phyloP scores from a whole-genome alignment of 2,329 filamentous ascomycete genomes.

The Penicillium sp. region DNA sequence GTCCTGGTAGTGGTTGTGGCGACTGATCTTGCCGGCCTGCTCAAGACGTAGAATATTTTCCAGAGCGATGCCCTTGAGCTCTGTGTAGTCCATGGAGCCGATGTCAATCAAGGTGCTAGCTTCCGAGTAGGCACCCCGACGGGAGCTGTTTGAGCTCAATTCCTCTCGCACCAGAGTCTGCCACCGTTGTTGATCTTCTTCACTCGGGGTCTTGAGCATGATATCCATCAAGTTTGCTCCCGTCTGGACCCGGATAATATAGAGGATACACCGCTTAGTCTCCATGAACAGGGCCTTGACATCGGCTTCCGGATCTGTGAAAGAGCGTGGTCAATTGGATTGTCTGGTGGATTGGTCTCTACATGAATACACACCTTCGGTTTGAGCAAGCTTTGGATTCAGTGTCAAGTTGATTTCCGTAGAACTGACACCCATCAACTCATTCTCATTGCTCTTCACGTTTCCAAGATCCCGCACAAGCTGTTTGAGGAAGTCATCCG shows the following conservation, averaged over 20 bases:
- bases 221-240: conserved; percentile 93
- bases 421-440: conserved; percentile 82
- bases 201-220: conserved; percentile 81
- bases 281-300: conserved; percentile 95
- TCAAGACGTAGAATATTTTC: conserved; percentile 93
- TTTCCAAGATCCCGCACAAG: conserved; percentile 92
- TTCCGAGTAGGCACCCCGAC: conserved; percentile 86
- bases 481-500: conserved; percentile 87
- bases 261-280: conserved; percentile 94
- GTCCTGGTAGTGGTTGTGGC: conserved; percentile 92
- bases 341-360: neutral
- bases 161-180: conserved; percentile 78
- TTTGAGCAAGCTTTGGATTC: conserved; percentile 83
- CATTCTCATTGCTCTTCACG: conserved; percentile 93
- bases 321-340: conserved; percentile 9
- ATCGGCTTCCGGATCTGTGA: conserved; percentile 81
- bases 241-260: conserved; percentile 95
- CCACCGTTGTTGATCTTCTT: conserved; percentile 91
- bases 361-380: conserved; percentile 59
- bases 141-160: conserved; percentile 66
- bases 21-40: conserved; percentile 79
- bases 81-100: conserved; percentile 82
- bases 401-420: conserved; percentile 90
- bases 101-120: conserved; percentile 82
- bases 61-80: conserved; percentile 88